Evolutionary conservation across 2,329 filamentous ascomycete species (phyloP).

Genomic region (Cordyceps militaris): DNA sequence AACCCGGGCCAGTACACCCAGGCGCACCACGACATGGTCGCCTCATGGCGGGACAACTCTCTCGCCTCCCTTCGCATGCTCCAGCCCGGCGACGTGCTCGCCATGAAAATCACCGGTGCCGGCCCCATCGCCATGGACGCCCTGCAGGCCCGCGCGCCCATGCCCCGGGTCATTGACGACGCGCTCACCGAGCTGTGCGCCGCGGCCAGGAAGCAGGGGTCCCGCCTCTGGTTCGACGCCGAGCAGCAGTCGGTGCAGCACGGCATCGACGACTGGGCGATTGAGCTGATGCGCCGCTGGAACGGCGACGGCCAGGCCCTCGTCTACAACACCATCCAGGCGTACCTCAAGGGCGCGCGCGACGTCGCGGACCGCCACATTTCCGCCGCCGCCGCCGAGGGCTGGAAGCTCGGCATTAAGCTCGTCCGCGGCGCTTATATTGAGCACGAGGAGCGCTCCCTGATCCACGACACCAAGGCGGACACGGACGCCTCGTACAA

Average conservation of each 20-base stretch:
- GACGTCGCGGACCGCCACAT: constrained; percentile 48
- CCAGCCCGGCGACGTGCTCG: constrained; percentile 44
- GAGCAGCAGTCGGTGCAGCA: constrained; percentile 67
- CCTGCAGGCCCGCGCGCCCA: constrained; percentile 51
- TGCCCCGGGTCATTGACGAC: constrained; percentile 51
- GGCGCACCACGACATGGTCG: constrained; percentile 23
- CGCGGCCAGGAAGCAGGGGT: constrained; percentile 55
- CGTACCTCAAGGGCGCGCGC: constrained; percentile 56
- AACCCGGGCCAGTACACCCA: constrained; percentile 15
- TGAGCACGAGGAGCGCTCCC: constrained; percentile 52
- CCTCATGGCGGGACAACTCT: constrained; percentile 46
- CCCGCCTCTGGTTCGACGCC: constrained; percentile 68
- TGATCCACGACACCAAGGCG: constrained; percentile 60
- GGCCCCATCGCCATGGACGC: constrained; percentile 60
- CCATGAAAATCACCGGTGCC: constrained; percentile 67
- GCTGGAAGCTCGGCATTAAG: constrained; percentile 59
- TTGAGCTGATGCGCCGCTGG: constrained; percentile 64
- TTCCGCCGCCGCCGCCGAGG: constrained; percentile 41
- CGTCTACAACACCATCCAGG: constrained; percentile 68
- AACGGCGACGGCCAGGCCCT: constrained; percentile 57
- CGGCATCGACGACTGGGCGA: constrained; percentile 67
- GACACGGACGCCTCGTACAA: constrained; percentile 63
- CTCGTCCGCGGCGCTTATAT: constrained; percentile 64
- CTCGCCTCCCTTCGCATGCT: constrained; percentile 38
- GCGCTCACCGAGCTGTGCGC: constrained; percentile 65